Evolutionary conservation across 2,329 filamentous ascomycete species (phyloP).

Genomic region (Aspergillus japonicus): DNA sequence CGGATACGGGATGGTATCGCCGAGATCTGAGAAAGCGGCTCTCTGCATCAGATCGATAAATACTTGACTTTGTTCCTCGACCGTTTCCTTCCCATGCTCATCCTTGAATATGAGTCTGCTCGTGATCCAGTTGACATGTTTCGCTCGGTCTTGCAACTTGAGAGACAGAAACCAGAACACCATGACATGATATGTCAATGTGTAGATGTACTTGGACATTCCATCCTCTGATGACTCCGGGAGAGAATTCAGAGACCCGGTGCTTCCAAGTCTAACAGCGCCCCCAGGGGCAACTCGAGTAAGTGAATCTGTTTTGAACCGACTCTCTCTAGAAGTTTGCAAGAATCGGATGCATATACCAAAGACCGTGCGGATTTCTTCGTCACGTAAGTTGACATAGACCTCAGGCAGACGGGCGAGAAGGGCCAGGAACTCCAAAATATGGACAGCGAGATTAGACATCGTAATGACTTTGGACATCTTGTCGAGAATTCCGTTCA

Average conservation of each 20-base stretch:
- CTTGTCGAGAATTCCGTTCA: constrained; percentile 83
- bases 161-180: constrained; percentile 95
- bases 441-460: constrained; percentile 85
- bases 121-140: constrained; percentile 85
- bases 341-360: constrained; percentile 93
- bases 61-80: constrained; percentile 90
- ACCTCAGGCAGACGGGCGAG: constrained; percentile 80
- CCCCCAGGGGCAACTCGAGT: constrained; percentile 34
- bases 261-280: constrained; percentile 44
- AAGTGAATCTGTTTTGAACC: constrained; percentile 36
- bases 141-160: constrained; percentile 77
- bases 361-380: constrained; percentile 92
- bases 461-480: constrained; percentile 97
- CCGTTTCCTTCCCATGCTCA: constrained; percentile 67
- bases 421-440: constrained; percentile 90
- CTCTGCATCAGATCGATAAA: constrained; percentile 94
- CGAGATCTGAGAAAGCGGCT: constrained; percentile 79
- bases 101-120: constrained; percentile 79
- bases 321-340: constrained; percentile 73
- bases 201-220: constrained; percentile 89
- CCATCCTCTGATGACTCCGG: constrained; percentile 59
- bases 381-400: constrained; percentile 83
- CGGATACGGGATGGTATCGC: constrained; percentile 58
- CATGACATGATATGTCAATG: constrained; percentile 90
- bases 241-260: constrained; percentile 33